Evolutionary conservation across 257 asterid genomes (phyloP).

Genomic region (Lavandula angustifolia): DNA sequence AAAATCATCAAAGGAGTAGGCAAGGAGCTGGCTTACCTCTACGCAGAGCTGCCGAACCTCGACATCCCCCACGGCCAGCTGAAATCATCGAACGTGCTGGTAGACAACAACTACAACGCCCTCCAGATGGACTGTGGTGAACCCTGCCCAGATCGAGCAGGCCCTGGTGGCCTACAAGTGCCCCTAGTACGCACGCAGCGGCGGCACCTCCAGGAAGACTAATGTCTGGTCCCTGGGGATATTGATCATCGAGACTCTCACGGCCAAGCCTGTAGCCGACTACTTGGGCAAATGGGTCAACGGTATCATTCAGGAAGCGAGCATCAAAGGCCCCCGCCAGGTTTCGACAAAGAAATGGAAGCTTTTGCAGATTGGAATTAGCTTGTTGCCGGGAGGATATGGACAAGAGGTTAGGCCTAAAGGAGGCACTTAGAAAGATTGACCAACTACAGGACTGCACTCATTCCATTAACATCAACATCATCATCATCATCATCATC

Average conservation of each 20-base stretch:
- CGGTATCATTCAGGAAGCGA: conserved; percentile 35
- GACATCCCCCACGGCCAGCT: conserved; percentile 72
- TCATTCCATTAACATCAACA: no score
- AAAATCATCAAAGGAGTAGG: conserved; percentile 81
- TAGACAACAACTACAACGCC: conserved; percentile 57
- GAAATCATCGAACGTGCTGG: conserved; percentile 77
- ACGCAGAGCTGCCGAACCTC: conserved; percentile 66
- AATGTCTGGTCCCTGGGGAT: conserved; percentile 94
- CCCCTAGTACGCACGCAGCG: conserved; percentile 60
- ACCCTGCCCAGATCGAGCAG: conserved; percentile 56
- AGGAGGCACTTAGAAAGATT: conserved; percentile 54
- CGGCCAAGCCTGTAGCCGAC: conserved; percentile 68
- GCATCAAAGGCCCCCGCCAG: neutral
- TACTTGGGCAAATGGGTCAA: conserved; percentile 62
- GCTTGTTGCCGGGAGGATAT: conserved; percentile 70
- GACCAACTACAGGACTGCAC: conserved; percentile 49
- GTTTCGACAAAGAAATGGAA: conserved; percentile 72
- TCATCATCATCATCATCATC: no score
- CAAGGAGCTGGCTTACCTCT: conserved; percentile 64
- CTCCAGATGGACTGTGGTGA: conserved; percentile 80
- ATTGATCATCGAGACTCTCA: conserved; percentile 66
- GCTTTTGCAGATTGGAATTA: conserved; percentile 67
- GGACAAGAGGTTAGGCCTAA: conserved; percentile 69
- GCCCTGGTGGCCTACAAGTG: conserved; percentile 74
- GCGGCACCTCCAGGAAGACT: conserved; percentile 54